Evolutionary conservation across 495 filamentous ascomycete genomes (phyloP), one percentile per base, ranked within the genome.

Genomic region (Penicillium alfredii): DNA sequence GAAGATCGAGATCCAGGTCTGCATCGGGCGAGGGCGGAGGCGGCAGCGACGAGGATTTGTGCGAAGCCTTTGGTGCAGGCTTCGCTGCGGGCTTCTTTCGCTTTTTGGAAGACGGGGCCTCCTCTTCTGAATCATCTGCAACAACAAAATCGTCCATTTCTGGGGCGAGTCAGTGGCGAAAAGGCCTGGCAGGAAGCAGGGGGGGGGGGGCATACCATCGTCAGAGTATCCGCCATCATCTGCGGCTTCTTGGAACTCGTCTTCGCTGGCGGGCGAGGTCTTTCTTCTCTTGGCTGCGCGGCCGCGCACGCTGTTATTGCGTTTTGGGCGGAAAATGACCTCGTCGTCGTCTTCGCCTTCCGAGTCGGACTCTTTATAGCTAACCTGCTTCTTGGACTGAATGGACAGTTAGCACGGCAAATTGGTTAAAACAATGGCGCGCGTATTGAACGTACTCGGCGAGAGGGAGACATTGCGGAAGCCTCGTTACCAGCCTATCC

Each of bases 91-190:
- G 67, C 30, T 80, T 71, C 56, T 90, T 92, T 40, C 81, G 71
- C 53, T 92, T 94, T 54, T 80, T 82, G 3, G 76, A 69, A 3
- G 71, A 61, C 7, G 71, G 64, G 8, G 58, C 74, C 37, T 89
- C 83, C n/a, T 84, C 87, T 14, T 93, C 81, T 6, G 73, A 84
- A 28, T 92, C 88, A 28, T 88, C 86, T 6, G 74, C 60, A 13
- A 86, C 88, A 30, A 93, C 64, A 51, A 94, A 94, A 52, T 94
- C 86, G 36, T 81, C 86, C 71, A 88, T 78, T 40, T 87, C 84
- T 81, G 43, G 11, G 26, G 15, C 46, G 6, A 22, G 48, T 63
- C 38, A 69, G 51, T 16, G 29, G 2, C 19, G 2, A 12, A 16
- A 22, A 3, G 18, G 8, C 6, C n/a, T 13, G 21, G 23, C 9